phyloP scores from a whole-genome alignment of 768 basidiomycete genomes.

The Gloeopeniophorella convolvens region DNA sequence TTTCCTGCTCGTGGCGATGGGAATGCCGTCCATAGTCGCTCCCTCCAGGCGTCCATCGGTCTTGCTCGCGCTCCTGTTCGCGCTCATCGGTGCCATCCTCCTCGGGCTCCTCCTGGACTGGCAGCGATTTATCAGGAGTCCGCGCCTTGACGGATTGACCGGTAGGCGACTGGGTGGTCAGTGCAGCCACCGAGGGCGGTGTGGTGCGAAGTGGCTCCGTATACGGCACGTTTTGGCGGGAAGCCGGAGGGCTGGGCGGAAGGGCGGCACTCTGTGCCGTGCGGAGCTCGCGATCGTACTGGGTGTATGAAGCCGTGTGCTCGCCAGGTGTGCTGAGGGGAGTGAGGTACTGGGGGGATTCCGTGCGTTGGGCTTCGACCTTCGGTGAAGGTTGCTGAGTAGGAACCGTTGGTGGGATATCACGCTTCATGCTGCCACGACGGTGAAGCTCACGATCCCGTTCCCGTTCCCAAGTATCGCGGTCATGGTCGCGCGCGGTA shows the following conservation, averaged over 20 bases:
- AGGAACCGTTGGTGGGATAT: constrained; percentile 3
- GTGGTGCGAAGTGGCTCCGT: constrained; percentile 14
- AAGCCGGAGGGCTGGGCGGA: constrained; percentile 11
- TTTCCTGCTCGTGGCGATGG: constrained; percentile 16
- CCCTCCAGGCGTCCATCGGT: constrained; percentile 12
- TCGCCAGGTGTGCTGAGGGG: constrained; percentile 13
- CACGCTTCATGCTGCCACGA: constrained; percentile 18
- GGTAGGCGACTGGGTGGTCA: constrained; percentile 15
- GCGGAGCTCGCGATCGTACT: constrained; percentile 17
- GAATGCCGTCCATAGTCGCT: constrained; percentile 12
- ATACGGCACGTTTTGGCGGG: constrained; percentile 13
- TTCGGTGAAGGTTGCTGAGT: constrained; percentile 12
- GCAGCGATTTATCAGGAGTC: constrained; percentile 21
- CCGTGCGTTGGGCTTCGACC: constrained; percentile 9
- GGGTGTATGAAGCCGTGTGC: constrained; percentile 8
- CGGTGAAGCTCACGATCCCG: constrained; percentile 11
- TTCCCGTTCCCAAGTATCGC: constrained; percentile 13
- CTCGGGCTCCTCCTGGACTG: constrained; percentile 20
- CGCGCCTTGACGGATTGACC: constrained; percentile 16
- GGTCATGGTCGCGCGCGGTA: constrained; percentile 11
- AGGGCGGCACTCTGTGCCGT: constrained; percentile 10
- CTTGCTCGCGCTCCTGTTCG: constrained; percentile 13
- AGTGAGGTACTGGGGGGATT: constrained; percentile 17
- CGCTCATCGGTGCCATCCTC: constrained; percentile 12
- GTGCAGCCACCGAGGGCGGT: constrained; percentile 9